Evolutionary conservation across 2,329 filamentous ascomycete species (phyloP).

Genomic region (Phialophora verrucosa): DNA sequence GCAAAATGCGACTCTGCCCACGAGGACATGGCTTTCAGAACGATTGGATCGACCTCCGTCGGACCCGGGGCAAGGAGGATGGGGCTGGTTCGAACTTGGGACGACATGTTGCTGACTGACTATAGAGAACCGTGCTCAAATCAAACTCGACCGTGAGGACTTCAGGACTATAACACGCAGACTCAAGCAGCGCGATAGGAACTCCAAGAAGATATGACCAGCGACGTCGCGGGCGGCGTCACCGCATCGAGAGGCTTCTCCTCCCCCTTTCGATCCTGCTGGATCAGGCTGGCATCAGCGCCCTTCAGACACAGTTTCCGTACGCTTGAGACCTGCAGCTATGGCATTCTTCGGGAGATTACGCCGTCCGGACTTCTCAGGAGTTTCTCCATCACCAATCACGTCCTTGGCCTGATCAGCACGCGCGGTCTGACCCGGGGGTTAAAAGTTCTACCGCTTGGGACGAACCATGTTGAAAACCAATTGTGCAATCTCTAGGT

Average conservation of each 20-base stretch:
- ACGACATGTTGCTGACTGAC: slow-evolving; percentile 6
- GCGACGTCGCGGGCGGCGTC: not conserved
- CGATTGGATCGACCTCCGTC: slow-evolving; percentile 21
- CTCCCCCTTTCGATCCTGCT: not conserved
- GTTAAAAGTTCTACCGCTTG: slow-evolving; percentile 20
- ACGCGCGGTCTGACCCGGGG: not conserved
- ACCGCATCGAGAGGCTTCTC: not conserved
- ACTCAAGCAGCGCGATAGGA: not conserved
- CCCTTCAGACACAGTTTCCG: not conserved
- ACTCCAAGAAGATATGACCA: slow-evolving; percentile 3
- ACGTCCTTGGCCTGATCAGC: slow-evolving; percentile 1
- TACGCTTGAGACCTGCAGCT: slow-evolving; percentile 1
- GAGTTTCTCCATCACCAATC: slow-evolving; percentile 2
- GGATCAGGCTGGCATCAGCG: slow-evolving; percentile 1
- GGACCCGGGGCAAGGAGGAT: slow-evolving; percentile 94
- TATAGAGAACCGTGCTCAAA: not conserved
- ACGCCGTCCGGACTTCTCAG: slow-evolving; percentile 19
- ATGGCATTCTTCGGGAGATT: slow-evolving; percentile 1
- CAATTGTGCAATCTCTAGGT: not conserved
- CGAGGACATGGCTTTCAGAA: slow-evolving; percentile 23
- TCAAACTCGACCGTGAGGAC: not conserved
- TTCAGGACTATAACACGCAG: not conserved
- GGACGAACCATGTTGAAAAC: not conserved
- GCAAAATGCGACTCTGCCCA: slow-evolving; percentile 82
- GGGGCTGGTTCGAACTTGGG: slow-evolving; percentile 43